Evolutionary conservation across 176 grass and related monocot species (phyloP), one percentile per base, ranked within the genome.

Genomic region (Musa troglodytarum): DNA sequence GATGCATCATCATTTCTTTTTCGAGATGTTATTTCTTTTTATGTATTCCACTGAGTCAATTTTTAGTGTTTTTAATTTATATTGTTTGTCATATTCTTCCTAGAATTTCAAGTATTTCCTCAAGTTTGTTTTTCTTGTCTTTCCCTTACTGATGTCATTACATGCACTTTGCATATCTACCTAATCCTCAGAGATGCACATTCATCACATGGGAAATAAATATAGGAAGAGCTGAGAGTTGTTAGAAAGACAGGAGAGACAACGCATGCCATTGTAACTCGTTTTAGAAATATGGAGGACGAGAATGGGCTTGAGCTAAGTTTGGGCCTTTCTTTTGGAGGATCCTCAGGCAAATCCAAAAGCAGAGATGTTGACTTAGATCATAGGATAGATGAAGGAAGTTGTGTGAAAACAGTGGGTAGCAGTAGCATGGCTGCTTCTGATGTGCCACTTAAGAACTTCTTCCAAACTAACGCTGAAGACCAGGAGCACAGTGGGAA

Each of bases 251-350:
- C 5, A 61, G 57, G n/a, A 21, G 19, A 61, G 16, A n/a, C 57
- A 61, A 61, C 57, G 1, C 6, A 17, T 61, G 16, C 57, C 16
- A n/a, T 21, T n/a, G n/a, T 61, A 61, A 61, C 57, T 61, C 57
- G 2, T 54, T 3, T 61, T n/a, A 79, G 12, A 43, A 74, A 77
- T 74, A 92, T 92, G 93, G 93, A 96, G 1, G 90, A 92, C 15
- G 91, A 94, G 8, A 94, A 85, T 83, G 90, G 87, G 49, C 85
- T 96, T 72, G 90, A 92, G 69, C 87, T 96, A 61, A 96, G 90
- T 76, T 86, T 96, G 78, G 93, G 90, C 53, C 90, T 96, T 24
- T 88, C 93, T 74, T 80, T 90, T 70, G 92, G 93, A 11, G 89
- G 90, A 8, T 79, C 77, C 10, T 80, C 88, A 13, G 87, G 82